Percentiles rank a stretch among this genome's conserved stretches.
These are phyloP conservation scores for Melanopsichium pennsylvanicum DNA, from an alignment of 1,284 basidiomycete species.

Conservation along the genomic window DNA sequence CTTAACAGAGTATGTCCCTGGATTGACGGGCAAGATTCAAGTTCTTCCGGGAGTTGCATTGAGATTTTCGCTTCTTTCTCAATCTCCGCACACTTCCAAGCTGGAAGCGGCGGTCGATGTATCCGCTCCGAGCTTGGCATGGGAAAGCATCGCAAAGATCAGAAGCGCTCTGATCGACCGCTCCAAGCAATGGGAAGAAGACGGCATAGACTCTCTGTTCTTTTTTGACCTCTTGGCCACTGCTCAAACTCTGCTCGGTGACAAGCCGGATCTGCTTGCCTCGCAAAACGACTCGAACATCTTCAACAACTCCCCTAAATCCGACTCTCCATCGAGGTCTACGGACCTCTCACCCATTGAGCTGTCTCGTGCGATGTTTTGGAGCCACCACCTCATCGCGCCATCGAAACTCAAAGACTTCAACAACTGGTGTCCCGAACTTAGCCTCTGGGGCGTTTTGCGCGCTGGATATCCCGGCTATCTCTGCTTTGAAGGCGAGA, in stretches of 20 bases:
- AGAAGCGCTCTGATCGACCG: slow-evolving; percentile 5
- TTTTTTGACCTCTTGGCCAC: slow-evolving; percentile 38
- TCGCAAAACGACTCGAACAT: neutral
- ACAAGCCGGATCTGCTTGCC: neutral
- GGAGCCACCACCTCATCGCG: slow-evolving; percentile 50
- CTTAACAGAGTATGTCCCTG: too few relatives aligned
- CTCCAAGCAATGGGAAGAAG: slow-evolving; percentile 14
- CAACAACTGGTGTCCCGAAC: slow-evolving; percentile 47
- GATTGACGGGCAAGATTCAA: slow-evolving; percentile 10
- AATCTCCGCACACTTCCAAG: neutral
- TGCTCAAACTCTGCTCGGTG: slow-evolving; percentile 21
- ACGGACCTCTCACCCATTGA: neutral
- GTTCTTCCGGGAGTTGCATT: slow-evolving; percentile 1
- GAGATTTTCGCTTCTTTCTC: slow-evolving; percentile 13
- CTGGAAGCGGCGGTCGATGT: slow-evolving; percentile 21
- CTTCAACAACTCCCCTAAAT: neutral
- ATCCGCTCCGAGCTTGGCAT: slow-evolving; percentile 14
- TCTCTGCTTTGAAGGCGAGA: slow-evolving; percentile 51
- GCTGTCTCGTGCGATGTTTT: slow-evolving; percentile 38
- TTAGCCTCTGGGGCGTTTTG: slow-evolving; percentile 45
- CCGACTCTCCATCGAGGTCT: neutral
- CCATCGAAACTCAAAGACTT: slow-evolving; percentile 51
- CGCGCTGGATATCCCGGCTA: slow-evolving; percentile 52
- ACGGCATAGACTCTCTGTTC: slow-evolving; percentile 32
- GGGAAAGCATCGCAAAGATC: neutral